Evolutionary conservation across 176 grass and related monocot species (phyloP).

Genomic region (Eleusine indica): DNA sequence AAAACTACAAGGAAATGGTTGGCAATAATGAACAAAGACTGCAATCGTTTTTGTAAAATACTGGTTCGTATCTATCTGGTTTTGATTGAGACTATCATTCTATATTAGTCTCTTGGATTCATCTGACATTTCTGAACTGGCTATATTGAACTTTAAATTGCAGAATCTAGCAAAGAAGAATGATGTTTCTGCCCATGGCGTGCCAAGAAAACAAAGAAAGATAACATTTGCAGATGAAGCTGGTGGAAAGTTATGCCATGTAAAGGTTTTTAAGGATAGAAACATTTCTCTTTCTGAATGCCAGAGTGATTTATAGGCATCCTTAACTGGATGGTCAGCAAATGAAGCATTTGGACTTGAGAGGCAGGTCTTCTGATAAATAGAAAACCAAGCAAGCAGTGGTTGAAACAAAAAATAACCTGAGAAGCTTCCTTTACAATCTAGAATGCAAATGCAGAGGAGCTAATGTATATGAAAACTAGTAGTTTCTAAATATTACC

Average conservation of each 20-base stretch:
- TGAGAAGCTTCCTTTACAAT: conserved; percentile 18
- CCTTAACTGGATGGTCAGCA: neutral
- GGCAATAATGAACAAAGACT: conserved; percentile 87
- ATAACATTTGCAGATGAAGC: conserved; percentile 94
- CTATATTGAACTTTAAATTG: conserved; percentile 38
- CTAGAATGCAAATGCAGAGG: neutral
- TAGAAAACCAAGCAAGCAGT: conserved; percentile 21
- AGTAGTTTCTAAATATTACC: neutral
- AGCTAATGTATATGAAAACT: conserved; percentile 6
- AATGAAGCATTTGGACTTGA: neutral
- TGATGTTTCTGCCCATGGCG: conserved; percentile 31
- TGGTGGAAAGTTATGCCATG: conserved; percentile 80
- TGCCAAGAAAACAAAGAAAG: conserved; percentile 58
- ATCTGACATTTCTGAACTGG: conserved; percentile 20
- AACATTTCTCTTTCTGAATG: conserved; percentile 43
- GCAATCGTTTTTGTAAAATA: conserved; percentile 99
- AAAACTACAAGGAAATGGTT: conserved; percentile 82
- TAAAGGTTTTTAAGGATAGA: conserved; percentile 62
- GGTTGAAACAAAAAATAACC: neutral
- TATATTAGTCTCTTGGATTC: conserved; percentile 1
- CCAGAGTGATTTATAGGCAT: conserved; percentile 41
- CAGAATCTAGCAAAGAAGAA: conserved; percentile 67
- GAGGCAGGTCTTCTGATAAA: conserved; percentile 7
- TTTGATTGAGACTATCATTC: conserved; percentile 18
- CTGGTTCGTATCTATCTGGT: conserved; percentile 57